Percentiles rank a stretch among this genome's conserved stretches.
phyloP scores from a whole-genome alignment of 768 basidiomycete genomes.

The Russula griseocarnosa region DNA sequence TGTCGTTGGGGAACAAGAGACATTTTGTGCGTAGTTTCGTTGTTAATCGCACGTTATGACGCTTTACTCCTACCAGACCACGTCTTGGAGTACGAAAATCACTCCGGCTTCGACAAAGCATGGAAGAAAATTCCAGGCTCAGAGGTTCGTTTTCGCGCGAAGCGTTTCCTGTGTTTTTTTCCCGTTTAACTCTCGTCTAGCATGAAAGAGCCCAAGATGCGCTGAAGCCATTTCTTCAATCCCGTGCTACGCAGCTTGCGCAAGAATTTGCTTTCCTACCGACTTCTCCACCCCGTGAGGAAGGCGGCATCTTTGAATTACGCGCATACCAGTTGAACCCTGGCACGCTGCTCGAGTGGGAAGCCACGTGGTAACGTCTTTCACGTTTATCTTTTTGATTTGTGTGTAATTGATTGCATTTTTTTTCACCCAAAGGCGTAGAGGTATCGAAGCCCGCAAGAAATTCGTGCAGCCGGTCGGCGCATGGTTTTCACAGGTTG shows the following conservation, averaged over 20 bases:
- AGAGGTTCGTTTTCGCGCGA: conserved; percentile 45
- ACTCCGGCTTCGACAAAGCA: conserved; percentile 81
- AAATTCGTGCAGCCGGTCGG: conserved; percentile 83
- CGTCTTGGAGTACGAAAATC: conserved; percentile 93
- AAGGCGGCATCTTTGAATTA: conserved; percentile 93
- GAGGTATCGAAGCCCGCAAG: conserved; percentile 89
- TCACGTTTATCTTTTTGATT: neutral
- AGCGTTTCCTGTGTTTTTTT: neutral
- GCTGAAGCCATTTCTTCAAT: conserved; percentile 72
- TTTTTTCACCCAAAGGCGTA: conserved; percentile 53
- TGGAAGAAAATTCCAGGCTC: conserved; percentile 58
- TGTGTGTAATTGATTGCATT: conserved; percentile 1
- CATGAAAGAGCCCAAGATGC: conserved; percentile 64
- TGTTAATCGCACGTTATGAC: conserved; percentile 5
- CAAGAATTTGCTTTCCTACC: conserved; percentile 97
- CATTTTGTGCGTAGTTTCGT: conserved; percentile 52
- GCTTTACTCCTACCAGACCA: conserved; percentile 40
- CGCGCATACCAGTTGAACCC: conserved; percentile 85
- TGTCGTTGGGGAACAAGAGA: conserved; percentile 84
- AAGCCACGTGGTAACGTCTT: conserved; percentile 70
- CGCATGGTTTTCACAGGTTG: conserved; percentile 90
- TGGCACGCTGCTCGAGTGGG: conserved; percentile 93
- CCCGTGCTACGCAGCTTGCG: conserved; percentile 71
- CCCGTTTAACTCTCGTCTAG: conserved; percentile 35
- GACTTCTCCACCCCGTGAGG: conserved; percentile 77